Evolutionary conservation across 2,329 filamentous ascomycete genomes (phyloP).

Genomic region (Ceratocystis ficicola): DNA sequence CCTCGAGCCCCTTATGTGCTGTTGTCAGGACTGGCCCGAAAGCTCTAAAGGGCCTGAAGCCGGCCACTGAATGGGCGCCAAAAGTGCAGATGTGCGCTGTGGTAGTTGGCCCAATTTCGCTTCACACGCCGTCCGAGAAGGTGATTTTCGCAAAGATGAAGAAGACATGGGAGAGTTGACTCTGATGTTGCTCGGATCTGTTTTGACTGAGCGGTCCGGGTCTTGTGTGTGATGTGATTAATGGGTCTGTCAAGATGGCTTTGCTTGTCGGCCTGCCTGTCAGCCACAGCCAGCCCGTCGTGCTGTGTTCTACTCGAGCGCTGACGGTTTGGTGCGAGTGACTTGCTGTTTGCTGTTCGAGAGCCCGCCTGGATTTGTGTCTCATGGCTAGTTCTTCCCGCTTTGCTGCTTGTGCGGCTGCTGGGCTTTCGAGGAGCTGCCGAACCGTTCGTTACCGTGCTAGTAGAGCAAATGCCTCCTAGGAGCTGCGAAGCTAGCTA

Average conservation of each 20-base stretch:
- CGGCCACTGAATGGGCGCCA: neutral
- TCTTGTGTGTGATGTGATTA: neutral
- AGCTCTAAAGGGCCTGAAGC: conserved; percentile 1
- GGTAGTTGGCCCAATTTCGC: neutral
- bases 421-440: neutral
- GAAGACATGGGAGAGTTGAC: neutral
- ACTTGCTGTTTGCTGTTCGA: neutral
- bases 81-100: conserved; percentile 7
- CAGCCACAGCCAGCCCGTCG: no score
- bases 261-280: no score
- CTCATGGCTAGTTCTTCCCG: neutral
- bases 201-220: neutral
- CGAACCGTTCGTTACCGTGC: neutral
- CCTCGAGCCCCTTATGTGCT: neutral
- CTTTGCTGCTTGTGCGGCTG: neutral
- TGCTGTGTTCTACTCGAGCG: no score
- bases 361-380: neutral
- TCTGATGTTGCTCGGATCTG: neutral
- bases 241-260: neutral
- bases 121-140: neutral
- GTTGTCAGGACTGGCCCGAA: neutral
- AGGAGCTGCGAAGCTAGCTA: neutral
- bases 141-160: conserved; percentile 1
- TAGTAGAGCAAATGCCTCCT: neutral
- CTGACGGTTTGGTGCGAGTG: no score